Percentiles rank a stretch among this genome's conserved stretches.
Evolutionary conservation across 768 basidiomycete species (phyloP).

Genomic region (Leccinellum albellum): DNA sequence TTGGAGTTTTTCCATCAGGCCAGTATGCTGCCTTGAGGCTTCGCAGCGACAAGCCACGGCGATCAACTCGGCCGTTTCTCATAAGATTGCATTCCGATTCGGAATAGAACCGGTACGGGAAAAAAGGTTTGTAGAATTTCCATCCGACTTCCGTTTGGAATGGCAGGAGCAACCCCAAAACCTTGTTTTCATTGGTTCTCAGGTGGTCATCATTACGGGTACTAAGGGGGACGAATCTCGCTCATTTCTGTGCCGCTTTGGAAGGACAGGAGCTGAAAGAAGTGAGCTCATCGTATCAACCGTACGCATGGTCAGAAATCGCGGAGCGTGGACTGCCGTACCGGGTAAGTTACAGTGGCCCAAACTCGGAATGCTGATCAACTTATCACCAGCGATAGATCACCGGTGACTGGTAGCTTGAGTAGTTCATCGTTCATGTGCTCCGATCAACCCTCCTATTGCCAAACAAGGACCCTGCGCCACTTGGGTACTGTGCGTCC

Average conservation of each 20-base stretch:
- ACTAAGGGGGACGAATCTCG: background rate
- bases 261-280: conserved; percentile 42
- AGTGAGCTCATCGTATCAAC: conserved; percentile 55
- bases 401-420: no score
- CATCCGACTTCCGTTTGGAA: background rate
- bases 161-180: background rate
- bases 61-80: background rate
- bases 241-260: background rate
- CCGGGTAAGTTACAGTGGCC: background rate
- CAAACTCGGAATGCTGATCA: conserved; percentile 47
- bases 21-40: background rate
- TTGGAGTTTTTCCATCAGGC: background rate
- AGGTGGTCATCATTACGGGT: background rate
- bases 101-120: background rate
- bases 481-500: background rate
- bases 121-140: background rate
- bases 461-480: background rate
- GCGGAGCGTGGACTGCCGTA: conserved; percentile 80
- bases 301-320: conserved; percentile 61
- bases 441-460: background rate
- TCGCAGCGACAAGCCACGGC: background rate
- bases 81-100: background rate
- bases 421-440: no score
- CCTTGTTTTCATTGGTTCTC: background rate
- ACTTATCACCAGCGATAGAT: conserved; percentile 28